Conservation (phyloP, 768 basidiomycete genomes). For the Cystofilobasidium macerans region DNA sequence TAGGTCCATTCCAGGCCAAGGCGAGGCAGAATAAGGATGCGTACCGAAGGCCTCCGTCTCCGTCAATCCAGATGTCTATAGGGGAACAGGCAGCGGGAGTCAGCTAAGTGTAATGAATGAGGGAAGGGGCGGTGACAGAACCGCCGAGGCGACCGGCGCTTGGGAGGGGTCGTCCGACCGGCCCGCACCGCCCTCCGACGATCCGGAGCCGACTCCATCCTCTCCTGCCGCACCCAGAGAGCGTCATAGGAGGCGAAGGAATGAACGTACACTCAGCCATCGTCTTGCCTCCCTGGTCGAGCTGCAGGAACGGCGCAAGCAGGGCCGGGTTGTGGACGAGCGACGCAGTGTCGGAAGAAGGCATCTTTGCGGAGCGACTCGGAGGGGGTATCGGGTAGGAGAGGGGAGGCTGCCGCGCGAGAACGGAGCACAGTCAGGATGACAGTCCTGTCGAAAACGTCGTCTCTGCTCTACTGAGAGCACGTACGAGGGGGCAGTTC, state of each 20-base stretch:
- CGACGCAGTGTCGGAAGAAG: neutral
- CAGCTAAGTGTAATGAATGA: neutral
- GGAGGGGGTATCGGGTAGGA: too few relatives aligned
- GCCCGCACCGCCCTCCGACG: too few relatives aligned
- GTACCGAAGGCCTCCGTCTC: slow-evolving; percentile 51
- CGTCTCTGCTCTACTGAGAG: too few relatives aligned
- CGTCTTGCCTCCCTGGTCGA: slow-evolving; percentile 80
- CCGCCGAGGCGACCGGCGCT: neutral
- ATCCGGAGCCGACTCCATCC: neutral
- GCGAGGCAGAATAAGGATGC: neutral
- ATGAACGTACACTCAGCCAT: slow-evolving; percentile 58
- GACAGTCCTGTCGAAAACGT: too few relatives aligned
- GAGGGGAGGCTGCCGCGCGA: too few relatives aligned
- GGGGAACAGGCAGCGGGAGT: slow-evolving; percentile 3
- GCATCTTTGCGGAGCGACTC: too few relatives aligned
- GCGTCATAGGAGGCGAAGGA: neutral
- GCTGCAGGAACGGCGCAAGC: slow-evolving; percentile 16
- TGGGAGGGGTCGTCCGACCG: neutral
- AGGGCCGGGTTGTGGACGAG: slow-evolving; percentile 10
- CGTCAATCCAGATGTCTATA: slow-evolving; percentile 95
- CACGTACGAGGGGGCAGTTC: too few relatives aligned
- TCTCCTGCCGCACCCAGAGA: too few relatives aligned
- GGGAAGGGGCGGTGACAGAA: neutral
- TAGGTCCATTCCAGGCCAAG: neutral
- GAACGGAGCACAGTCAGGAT: too few relatives aligned